These are phyloP conservation scores for Leishmania martiniquensis DNA, from an alignment of 208 protist species.

Conservation along the genomic window DNA sequence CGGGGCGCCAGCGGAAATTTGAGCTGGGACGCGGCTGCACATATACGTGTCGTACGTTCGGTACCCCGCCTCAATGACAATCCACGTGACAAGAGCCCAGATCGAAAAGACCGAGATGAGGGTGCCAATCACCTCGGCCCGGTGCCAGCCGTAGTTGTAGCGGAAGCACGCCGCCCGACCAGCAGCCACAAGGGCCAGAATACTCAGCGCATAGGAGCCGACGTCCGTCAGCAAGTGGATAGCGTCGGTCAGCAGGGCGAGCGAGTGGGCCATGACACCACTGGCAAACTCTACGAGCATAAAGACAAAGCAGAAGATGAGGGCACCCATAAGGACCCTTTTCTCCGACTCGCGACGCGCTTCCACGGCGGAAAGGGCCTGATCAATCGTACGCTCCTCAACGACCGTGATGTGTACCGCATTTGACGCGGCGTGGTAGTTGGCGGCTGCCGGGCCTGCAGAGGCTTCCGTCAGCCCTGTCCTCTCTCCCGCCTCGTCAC, in stretches of 20 bases:
- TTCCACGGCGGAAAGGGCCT: constrained; percentile 38
- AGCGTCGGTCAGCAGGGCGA: constrained; percentile 92
- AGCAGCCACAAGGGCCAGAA: constrained; percentile 78
- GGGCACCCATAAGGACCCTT: constrained; percentile 56
- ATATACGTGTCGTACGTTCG: constrained; percentile 63
- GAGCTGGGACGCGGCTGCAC: constrained; percentile 57
- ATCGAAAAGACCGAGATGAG: constrained; percentile 91
- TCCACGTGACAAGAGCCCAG: constrained; percentile 84
- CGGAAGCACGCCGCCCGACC: constrained; percentile 60
- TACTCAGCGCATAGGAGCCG: constrained; percentile 82
- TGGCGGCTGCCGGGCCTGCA: background rate
- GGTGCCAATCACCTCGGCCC: constrained; percentile 92
- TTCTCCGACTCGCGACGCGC: constrained; percentile 64
- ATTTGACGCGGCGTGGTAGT: constrained; percentile 29
- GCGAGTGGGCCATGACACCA: constrained; percentile 82
- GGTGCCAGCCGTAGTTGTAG: constrained; percentile 91
- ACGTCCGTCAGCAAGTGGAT: constrained; percentile 92
- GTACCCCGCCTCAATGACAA: constrained; percentile 78
- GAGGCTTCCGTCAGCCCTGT: constrained; percentile 1
- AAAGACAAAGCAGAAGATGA: constrained; percentile 82
- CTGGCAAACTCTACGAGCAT: constrained; percentile 87
- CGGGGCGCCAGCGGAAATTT: constrained; percentile 7
- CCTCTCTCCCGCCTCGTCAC: constrained; percentile 6
- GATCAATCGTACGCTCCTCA: constrained; percentile 25
- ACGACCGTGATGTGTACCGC: constrained; percentile 4